Base-by-base conservation (phyloP, 2,329 filamentous ascomycete genomes). In the Uncinocarpus reesii region DNA sequence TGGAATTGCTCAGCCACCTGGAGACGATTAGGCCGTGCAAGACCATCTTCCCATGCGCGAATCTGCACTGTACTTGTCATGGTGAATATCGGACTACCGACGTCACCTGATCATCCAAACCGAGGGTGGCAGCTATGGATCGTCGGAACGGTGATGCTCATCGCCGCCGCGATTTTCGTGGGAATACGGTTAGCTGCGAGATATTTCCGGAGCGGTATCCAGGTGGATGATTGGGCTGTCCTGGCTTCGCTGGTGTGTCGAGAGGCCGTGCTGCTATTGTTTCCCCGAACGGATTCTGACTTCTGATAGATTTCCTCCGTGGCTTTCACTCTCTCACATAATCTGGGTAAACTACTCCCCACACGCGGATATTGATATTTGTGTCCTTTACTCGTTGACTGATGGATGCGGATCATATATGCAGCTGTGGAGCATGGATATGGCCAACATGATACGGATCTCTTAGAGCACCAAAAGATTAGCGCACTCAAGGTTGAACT, bases 391-490 rank as follows among this genome's bases (percentile, higher is more conserved):
- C 6, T 10, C 10, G 2, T 28, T 20, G 13, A 16, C 32, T 32
- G 35, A 24, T 16, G 21, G 8, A 41, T 37, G 15, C 13, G 5
- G 46, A 49, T 49, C 41, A 11, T 23, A 8, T 8, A 37, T 13
- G 13, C 37, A 53, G 62, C 58, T 10, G 59, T 64, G 29, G 54
- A 58, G 26, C 51, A 61, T 56, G 64, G 64, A 6, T 60, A 60
- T 47, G 62, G 64, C 20, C 58, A 58, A 49, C 56, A 56, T 11
- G 50, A 56, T 7, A 38, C 23, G 15, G 53, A 53, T 18, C 43
- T 65, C 42, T 45, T 40, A 6, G 36, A 42, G 29, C n/a, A 57
- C 1, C 53, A 64, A 37, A 52, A 52, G 41, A 49, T 47, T n/a
- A 45, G 53, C n/a, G 58, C 61, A 18, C 43, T 59, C n/a, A 57